Base-by-base conservation (phyloP, 2,329 filamentous ascomycete genomes). In the Calonectria montana region DNA sequence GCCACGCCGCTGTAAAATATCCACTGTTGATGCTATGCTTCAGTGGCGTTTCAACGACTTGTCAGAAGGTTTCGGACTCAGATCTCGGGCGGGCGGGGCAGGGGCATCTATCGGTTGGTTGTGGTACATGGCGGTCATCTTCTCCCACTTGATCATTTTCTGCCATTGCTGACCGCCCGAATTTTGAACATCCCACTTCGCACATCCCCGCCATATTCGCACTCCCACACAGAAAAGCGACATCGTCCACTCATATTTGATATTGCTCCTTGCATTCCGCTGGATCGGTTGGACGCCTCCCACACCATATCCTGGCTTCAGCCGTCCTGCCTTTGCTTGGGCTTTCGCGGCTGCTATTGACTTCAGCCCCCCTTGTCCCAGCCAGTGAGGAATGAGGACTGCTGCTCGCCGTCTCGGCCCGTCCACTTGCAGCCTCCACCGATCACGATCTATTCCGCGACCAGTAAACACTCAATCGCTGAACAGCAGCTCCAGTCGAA, bases 111-210 rank as follows among this genome's bases (percentile, higher is more conserved):
- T 39, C 21, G 31, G 53, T 59, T 59, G 53, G 31, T 59, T 25
- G 53, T 18, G 25, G 25, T 47, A n/a, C 43, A n/a, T 8, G 7
- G 25, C 39, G 6, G 12, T 37, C 37, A 43, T n/a, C 16, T 29
- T 62, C 37, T 31, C 39, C 39, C 39, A 3, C 57, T 13, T 31
- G 12, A 25, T n/a, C 23, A 2, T n/a, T 73, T 81, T 78, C 74
- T 82, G 81, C 81, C 81, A 9, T 1, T 2, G 2, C 23, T 59
- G 71, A 82, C 80, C 81, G 80, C 80, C 72, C 59, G 74, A 75
- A 74, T 76, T 79, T 80, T 75, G 69, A 59, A 69, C 75, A 76
- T 62, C 69, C 67, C 31, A 69, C 70, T 67, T 66, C 69, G 70
- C 77, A 35, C 25, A 65, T 37, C 59, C 61, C 64, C 65, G 29